Conservation (phyloP, 2,329 filamentous ascomycete species). For the Sordariomycetes sp. region DNA sequence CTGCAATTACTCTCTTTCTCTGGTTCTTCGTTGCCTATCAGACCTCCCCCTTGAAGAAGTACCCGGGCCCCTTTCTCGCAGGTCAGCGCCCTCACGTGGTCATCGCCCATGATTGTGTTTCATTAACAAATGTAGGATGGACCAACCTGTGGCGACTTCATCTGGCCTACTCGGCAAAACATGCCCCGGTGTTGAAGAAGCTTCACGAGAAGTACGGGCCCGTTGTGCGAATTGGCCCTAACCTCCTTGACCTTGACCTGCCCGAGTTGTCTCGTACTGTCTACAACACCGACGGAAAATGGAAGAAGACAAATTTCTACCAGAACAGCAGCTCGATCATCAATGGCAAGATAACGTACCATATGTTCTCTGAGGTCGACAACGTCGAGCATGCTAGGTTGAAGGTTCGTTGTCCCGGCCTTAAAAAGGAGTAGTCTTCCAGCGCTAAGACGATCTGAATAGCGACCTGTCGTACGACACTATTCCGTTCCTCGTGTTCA, state of each 20-base stretch:
- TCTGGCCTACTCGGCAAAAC: slow-evolving; percentile 16
- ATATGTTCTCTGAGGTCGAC: slow-evolving; percentile 26
- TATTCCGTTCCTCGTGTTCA: slow-evolving; percentile 19
- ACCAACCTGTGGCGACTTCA: slow-evolving; percentile 26
- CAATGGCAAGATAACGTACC: slow-evolving; percentile 23
- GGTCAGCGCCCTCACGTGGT: slow-evolving; percentile 4
- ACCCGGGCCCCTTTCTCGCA: slow-evolving; percentile 9
- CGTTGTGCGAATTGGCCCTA: slow-evolving; percentile 29
- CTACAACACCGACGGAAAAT: slow-evolving; percentile 19
- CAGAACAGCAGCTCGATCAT: slow-evolving; percentile 21
- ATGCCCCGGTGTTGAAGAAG: slow-evolving; percentile 16
- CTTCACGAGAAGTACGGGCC: slow-evolving; percentile 28
- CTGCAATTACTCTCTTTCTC: neutral
- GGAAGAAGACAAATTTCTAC: slow-evolving; percentile 25
- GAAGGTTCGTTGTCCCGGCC: too few relatives aligned
- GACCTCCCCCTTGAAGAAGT: slow-evolving; percentile 9
- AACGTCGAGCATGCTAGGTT: slow-evolving; percentile 19
- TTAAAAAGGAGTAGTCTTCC: too few relatives aligned
- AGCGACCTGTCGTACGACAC: slow-evolving; percentile 25
- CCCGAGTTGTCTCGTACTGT: slow-evolving; percentile 25
- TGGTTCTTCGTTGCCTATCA: slow-evolving; percentile 7
- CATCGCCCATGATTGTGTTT: neutral
- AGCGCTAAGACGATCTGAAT: too few relatives aligned
- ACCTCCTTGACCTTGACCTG: slow-evolving; percentile 23
- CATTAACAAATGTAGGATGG: slow-evolving; percentile 10